Evolutionary conservation across 2,329 filamentous ascomycete species (phyloP).

Genomic region (Hypoxylon sp.): DNA sequence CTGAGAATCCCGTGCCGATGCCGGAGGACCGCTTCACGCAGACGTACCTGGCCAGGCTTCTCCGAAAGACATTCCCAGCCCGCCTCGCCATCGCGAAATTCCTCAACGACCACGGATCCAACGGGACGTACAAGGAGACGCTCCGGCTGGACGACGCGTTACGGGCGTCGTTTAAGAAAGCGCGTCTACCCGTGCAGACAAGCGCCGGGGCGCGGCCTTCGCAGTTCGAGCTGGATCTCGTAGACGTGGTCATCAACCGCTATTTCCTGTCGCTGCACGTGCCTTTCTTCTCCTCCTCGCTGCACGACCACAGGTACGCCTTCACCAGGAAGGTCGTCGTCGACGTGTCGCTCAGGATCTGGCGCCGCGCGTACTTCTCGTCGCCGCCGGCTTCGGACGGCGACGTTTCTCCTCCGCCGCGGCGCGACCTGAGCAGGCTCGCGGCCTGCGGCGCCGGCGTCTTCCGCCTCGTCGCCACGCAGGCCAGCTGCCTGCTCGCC

Average conservation of each 20-base stretch:
- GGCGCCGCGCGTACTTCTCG: constrained; percentile 48
- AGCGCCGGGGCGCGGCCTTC: constrained; percentile 32
- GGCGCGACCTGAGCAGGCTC: constrained; percentile 48
- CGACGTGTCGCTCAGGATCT: constrained; percentile 58
- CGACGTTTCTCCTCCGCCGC: constrained; percentile 5
- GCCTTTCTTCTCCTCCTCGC: constrained; percentile 54
- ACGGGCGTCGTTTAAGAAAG: constrained; percentile 50
- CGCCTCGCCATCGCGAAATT: constrained; percentile 52
- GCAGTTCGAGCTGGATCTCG: constrained; percentile 51
- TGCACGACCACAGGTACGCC: constrained; percentile 53
- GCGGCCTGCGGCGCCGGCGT: constrained; percentile 51
- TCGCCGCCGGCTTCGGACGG: too few species aligned
- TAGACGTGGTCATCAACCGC: constrained; percentile 60
- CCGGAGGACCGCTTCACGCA: constrained; percentile 51
- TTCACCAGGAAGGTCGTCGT: constrained; percentile 57
- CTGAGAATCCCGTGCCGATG: constrained; percentile 42
- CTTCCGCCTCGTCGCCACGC: constrained; percentile 46
- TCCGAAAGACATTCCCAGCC: constrained; percentile 51
- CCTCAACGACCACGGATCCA: constrained; percentile 51
- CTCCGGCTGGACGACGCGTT: constrained; percentile 53
- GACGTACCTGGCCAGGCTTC: constrained; percentile 50
- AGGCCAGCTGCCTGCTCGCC: constrained; percentile 48
- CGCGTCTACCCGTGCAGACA: constrained; percentile 47
- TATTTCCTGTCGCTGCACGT: constrained; percentile 63
- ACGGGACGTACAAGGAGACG: constrained; percentile 51